Conservation (phyloP, 371 early-diverging fungal genomes). For the Fennellomyces sp. region DNA sequence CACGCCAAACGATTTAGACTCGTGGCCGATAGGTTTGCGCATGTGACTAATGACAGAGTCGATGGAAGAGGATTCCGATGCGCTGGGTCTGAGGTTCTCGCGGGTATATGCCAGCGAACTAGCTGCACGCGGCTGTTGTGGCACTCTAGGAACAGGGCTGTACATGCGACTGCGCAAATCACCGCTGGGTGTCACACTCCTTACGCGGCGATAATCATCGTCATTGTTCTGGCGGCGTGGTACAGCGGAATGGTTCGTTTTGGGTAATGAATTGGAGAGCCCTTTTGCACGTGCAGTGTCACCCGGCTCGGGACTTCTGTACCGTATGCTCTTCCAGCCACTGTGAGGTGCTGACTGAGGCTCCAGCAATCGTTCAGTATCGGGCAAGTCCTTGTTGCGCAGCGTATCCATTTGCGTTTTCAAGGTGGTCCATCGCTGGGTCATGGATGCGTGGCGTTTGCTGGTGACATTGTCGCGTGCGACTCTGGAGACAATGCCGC, state of each 20-base stretch:
- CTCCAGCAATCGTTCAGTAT: slow-evolving; percentile 37
- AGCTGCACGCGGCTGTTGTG: slow-evolving; percentile 16
- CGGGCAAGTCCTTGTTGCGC: slow-evolving; percentile 43
- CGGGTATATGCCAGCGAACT: slow-evolving; percentile 21
- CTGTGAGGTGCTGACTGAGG: slow-evolving; percentile 14
- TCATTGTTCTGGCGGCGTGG: not conserved
- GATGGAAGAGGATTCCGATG: slow-evolving; percentile 19
- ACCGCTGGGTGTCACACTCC: slow-evolving; percentile 30
- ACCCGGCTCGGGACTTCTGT: slow-evolving; percentile 36
- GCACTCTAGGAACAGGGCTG: not conserved
- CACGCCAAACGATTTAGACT: slow-evolving; percentile 8
- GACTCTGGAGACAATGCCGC: slow-evolving; percentile 57
- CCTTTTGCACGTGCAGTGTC: not conserved
- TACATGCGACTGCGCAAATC: slow-evolving; percentile 7
- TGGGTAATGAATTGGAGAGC: slow-evolving; percentile 4
- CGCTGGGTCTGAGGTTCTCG: slow-evolving; percentile 18
- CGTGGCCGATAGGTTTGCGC: not conserved
- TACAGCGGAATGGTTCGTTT: not conserved
- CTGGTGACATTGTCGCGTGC: slow-evolving; percentile 48
- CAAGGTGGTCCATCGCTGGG: slow-evolving; percentile 55
- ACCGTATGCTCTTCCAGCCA: slow-evolving; percentile 36
- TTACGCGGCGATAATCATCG: not conserved
- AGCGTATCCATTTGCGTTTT: slow-evolving; percentile 56
- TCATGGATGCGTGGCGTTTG: slow-evolving; percentile 53
- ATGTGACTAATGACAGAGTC: not conserved